Base-by-base conservation (phyloP, 2,329 filamentous ascomycete species). In the Epichloe coenophiala region DNA sequence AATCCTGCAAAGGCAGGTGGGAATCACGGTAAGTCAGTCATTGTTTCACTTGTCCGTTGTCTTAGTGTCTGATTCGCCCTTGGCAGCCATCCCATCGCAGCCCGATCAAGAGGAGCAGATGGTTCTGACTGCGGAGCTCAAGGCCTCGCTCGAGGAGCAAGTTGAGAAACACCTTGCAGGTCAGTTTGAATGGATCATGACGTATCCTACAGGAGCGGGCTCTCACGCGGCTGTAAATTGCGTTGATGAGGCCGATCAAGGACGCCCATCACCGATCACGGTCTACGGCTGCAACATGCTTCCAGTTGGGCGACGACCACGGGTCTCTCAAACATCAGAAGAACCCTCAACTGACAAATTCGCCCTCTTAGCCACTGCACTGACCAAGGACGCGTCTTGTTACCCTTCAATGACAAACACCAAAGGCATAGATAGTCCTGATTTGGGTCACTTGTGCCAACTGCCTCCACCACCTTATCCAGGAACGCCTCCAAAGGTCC, bases 241-340 rank as follows among this genome's bases (percentile, higher is more conserved):
- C 48, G 47, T 50, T 37, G 41, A 58, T 46, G 52, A 53, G 47
- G 48, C 31, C 15, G 3, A 21, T 5, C 31, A 27, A 43, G 33
- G 15, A 49, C 1, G 13, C 33, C 27, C 47, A 19, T 49, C 47
- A 37, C 37, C 19, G n/a, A n/a, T 12, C 35, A 12, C 33, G 3
- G 40, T 72, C 17, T 72, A 75, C 56, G 76, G 75, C 51, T 78
- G 76, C 65, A 80, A 77, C 57, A 61, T 80, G 50, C 58, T 80
- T 53, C 45, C 51, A 38, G 45, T 31, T 15, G 42, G 48, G 45
- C 45, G 40, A 36, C 48, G 31, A 38, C 40, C 36, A 38, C 9
- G 17, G 15, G 21, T 13, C n/a, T 38, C 45, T n/a, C 48, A 40
- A n/a, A 9, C 21, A 9, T 35, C 43, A 33, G 11, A 40, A 47